Conservation (phyloP, 2,329 filamentous ascomycete species). For the Cladosporium sp. region DNA sequence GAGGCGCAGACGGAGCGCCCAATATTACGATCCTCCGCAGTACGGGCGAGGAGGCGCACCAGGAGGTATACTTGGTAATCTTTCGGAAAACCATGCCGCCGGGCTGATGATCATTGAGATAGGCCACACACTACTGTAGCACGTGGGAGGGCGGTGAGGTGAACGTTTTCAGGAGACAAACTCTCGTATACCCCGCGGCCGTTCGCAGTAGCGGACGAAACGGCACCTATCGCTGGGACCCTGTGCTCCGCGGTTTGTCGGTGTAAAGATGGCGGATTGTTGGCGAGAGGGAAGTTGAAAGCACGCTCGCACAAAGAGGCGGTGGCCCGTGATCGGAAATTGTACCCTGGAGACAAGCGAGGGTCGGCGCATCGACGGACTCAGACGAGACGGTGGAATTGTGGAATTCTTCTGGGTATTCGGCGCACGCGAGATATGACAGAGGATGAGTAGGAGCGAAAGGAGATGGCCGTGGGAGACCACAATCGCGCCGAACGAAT, state of each 20-base stretch:
- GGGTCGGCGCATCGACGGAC: neutral
- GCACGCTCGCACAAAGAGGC: neutral
- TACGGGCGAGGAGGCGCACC: neutral
- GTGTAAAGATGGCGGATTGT: neutral
- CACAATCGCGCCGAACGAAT: neutral
- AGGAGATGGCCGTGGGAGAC: neutral
- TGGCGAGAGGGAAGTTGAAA: neutral
- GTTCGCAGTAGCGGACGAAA: conserved; percentile 2
- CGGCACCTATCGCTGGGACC: neutral
- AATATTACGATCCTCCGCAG: conserved; percentile 1
- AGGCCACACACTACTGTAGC: neutral
- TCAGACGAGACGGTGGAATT: neutral
- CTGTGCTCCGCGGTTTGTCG: neutral
- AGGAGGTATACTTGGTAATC: neutral
- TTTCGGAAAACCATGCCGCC: neutral
- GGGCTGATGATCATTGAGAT: neutral
- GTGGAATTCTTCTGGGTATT: conserved; percentile 1
- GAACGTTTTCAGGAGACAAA: conserved; percentile 3
- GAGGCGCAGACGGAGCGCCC: neutral
- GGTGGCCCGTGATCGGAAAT: conserved; percentile 8
- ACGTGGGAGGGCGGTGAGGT: conserved; percentile 5
- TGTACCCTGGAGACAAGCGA: neutral
- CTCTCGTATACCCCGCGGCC: conserved; percentile 5
- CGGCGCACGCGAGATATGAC: conserved; percentile 3
- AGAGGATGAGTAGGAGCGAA: neutral